These are phyloP conservation scores for Gleditsia sinensis DNA, from an alignment of 306 rosid genomes.

Conservation along the genomic window DNA sequence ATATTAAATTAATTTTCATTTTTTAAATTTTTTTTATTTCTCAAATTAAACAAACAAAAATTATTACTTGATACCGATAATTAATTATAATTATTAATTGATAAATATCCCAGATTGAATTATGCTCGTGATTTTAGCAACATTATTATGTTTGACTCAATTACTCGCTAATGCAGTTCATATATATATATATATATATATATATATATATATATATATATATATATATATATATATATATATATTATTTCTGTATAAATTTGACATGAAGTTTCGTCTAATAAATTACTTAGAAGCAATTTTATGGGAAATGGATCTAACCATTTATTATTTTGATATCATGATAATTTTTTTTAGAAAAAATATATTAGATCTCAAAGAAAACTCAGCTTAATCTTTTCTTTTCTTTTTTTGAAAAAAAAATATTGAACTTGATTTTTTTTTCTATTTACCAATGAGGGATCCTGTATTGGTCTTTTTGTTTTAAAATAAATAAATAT, in stretches of 20 bases:
- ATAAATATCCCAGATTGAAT: not conserved
- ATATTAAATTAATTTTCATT: not conserved
- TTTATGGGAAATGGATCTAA: not conserved
- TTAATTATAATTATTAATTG: slow-evolving; percentile 17
- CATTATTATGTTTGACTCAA: not conserved
- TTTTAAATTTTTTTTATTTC: not conserved
- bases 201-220: no score
- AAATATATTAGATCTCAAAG: not conserved
- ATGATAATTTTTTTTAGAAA: not conserved
- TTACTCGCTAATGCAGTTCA: not conserved
- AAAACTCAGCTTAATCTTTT: no score
- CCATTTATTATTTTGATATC: not conserved
- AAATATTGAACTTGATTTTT: no score
- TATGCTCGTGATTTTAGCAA: slow-evolving; percentile 7
- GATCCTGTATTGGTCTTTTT: no score
- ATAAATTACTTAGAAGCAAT: not conserved
- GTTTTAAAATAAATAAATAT: no score
- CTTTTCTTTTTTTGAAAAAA: no score
- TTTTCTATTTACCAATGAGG: no score
- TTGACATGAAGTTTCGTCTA: not conserved
- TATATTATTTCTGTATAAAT: not conserved
- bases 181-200: no score
- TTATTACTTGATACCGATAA: not conserved
- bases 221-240: no score
- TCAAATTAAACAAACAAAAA: not conserved